Conservation (phyloP, 2,329 filamentous ascomycete species). For the Waltergamsia citrina region DNA sequence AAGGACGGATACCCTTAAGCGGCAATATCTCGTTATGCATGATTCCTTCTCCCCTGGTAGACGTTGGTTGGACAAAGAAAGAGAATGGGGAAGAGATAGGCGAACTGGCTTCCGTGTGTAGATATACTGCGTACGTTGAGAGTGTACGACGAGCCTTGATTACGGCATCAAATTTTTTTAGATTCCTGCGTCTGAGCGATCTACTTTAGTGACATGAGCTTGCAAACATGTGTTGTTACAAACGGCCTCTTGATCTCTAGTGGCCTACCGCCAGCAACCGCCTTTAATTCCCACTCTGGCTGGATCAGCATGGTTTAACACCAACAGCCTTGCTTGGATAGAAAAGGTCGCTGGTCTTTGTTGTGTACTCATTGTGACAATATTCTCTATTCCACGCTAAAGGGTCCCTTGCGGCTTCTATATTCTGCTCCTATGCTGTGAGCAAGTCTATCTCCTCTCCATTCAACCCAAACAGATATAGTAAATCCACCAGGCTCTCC, state of each 20-base stretch:
- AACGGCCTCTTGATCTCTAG: too few relatives aligned
- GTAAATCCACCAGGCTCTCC: constrained; percentile 58
- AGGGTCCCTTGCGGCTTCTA: constrained; percentile 3
- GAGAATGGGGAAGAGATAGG: constrained; percentile 3
- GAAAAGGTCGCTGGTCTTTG: not conserved
- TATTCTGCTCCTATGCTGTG: constrained; percentile 8
- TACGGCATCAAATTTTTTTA: constrained; percentile 1
- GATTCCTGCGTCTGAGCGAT: not conserved
- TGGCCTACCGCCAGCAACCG: too few relatives aligned
- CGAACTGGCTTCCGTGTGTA: constrained; percentile 1
- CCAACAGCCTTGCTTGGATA: too few relatives aligned
- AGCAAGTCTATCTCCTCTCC: constrained; percentile 41
- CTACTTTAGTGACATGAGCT: not conserved
- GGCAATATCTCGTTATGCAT: not conserved
- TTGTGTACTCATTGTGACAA: not conserved
- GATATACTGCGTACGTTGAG: constrained; percentile 4
- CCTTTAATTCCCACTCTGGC: too few relatives aligned
- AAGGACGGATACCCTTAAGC: constrained; percentile 78
- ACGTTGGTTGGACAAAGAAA: not conserved
- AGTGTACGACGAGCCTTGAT: not conserved
- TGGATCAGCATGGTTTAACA: too few relatives aligned
- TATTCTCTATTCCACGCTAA: too few relatives aligned
- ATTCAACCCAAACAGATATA: constrained; percentile 66
- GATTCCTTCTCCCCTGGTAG: not conserved
- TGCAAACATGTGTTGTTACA: too few relatives aligned